phyloP scores from a whole-genome alignment of 2,329 filamentous ascomycete species.

The Leptoxyphium fumago region DNA sequence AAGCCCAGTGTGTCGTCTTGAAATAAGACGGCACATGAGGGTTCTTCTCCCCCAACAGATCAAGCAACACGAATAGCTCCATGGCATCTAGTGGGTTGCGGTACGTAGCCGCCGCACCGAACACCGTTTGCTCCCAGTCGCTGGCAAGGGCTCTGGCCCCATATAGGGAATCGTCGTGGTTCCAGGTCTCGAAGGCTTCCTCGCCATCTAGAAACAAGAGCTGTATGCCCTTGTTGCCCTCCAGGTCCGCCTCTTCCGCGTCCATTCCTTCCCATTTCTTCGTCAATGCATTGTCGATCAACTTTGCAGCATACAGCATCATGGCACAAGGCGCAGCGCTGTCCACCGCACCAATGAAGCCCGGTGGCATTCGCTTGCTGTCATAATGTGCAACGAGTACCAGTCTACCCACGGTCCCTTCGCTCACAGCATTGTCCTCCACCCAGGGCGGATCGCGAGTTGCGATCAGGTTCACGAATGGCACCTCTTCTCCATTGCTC shows the following conservation, averaged over 20 bases:
- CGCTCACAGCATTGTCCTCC: constrained; percentile 17
- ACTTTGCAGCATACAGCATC: constrained; percentile 71
- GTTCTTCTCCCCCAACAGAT: constrained; percentile 59
- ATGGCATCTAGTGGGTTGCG: constrained; percentile 64
- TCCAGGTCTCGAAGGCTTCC: constrained; percentile 78
- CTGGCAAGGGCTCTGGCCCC: constrained; percentile 66
- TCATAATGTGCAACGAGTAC: constrained; percentile 93
- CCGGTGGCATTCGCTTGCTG: constrained; percentile 61
- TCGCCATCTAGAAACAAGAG: constrained; percentile 86
- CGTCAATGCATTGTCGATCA: constrained; percentile 64
- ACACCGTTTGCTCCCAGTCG: constrained; percentile 57
- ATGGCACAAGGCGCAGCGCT: constrained; percentile 91
- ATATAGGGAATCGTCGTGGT: constrained; percentile 69
- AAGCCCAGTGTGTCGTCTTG: constrained; percentile 84
- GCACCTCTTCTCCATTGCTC: constrained; percentile 54
- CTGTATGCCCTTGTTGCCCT: constrained; percentile 55
- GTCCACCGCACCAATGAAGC: constrained; percentile 88
- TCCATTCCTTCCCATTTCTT: constrained; percentile 68
- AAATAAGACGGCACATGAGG: constrained; percentile 77
- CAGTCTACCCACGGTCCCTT: constrained; percentile 63
- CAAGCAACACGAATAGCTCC: constrained; percentile 78
- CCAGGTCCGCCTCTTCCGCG: constrained; percentile 24
- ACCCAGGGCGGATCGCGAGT: constrained; percentile 79
- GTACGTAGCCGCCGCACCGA: constrained; percentile 61
- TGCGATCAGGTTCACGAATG: constrained; percentile 78